These are phyloP conservation scores for Epichloe scottii DNA, from an alignment of 2,329 filamentous ascomycete species.

Conservation along the genomic window DNA sequence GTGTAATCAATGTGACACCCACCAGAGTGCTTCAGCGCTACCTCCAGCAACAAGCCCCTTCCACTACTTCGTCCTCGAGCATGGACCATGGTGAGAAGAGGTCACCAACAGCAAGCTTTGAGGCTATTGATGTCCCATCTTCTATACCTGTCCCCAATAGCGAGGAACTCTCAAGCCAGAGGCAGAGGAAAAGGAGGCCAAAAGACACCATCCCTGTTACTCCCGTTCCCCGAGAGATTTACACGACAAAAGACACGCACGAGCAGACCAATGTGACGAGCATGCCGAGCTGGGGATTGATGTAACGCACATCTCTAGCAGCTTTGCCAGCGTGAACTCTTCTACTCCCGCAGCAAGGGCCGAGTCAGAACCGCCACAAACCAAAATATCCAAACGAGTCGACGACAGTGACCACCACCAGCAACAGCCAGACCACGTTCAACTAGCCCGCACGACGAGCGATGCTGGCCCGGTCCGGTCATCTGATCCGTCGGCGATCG, in stretches of 20 bases:
- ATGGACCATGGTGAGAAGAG: not conserved
- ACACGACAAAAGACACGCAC: not conserved
- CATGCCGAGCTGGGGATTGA: slow-evolving; percentile 9
- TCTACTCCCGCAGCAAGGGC: slow-evolving; percentile 10
- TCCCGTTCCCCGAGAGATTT: slow-evolving; percentile 3
- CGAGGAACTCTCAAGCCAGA: not conserved
- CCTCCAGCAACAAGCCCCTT: slow-evolving; percentile 23
- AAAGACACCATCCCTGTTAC: slow-evolving; percentile 16
- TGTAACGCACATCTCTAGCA: slow-evolving; percentile 23
- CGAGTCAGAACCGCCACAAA: slow-evolving; percentile 19
- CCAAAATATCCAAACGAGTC: slow-evolving; percentile 15
- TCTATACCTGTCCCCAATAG: slow-evolving; percentile 11
- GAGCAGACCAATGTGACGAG: not conserved
- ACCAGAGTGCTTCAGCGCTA: slow-evolving; percentile 37
- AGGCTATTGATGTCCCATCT: slow-evolving; percentile 12
- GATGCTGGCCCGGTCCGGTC: slow-evolving; percentile 14
- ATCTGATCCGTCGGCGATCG: slow-evolving; percentile 7
- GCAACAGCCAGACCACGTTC: slow-evolving; percentile 6
- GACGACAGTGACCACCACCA: slow-evolving; percentile 6
- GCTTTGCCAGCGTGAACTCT: slow-evolving; percentile 11
- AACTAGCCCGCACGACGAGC: slow-evolving; percentile 17
- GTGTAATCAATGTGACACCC: slow-evolving; percentile 27
- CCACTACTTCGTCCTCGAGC: slow-evolving; percentile 2
- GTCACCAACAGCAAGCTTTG: not conserved
- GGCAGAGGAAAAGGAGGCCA: not conserved